Evolutionary conservation across 768 basidiomycete species (phyloP), one percentile per base, ranked within the genome.

Genomic region (Psilocybe tampanensis): DNA sequence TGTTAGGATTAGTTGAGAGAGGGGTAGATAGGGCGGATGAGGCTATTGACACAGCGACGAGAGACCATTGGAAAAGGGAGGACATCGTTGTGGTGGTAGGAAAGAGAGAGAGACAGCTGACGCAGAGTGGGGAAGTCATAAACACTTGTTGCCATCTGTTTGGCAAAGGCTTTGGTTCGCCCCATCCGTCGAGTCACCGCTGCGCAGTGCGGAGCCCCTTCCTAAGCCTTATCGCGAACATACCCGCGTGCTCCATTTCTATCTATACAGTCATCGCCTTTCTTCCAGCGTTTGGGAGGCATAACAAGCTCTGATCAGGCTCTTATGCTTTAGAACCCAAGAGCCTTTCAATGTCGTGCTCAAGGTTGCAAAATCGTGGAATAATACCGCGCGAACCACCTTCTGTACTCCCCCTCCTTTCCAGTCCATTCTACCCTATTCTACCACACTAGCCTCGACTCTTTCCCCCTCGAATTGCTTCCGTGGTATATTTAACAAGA

Each of bases 11-110:
- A n/a, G 81, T 84, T 52, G 81, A 81, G 52, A 83, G 78, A n/a
- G 82, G 82, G 11, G 80, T 78, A 12, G 80, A 70, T 48, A 68
- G 56, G 50, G 69, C 76, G 21, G 71, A 58, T 24, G 75, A 69
- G 53, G 71, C 70, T 56, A 76, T 64, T 39, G 76, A 73, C 22
- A 78, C 69, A 53, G 78, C 76, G 44, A 81, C 60, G 60, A 80
- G 47, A 34, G 76, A 75, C 74, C 77, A 79, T 60, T 75, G 71
- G 53, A 74, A 58, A 60, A 80, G 59, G 58, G 68, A 63, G 63
- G 74, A 67, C 79, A 80, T 82, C 73, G 69, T 79, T 72, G 74
- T 82, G 72, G 69, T 80, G 73, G 74, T 70, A 58, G 60, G 59
- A 62, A 64, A 67, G 67, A 44, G 42, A 44, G 55, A 55, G 54